These are phyloP conservation scores for Sporothrix brunneoviolacea DNA, from an alignment of 2,329 filamentous ascomycete genomes.

Conservation along the genomic window DNA sequence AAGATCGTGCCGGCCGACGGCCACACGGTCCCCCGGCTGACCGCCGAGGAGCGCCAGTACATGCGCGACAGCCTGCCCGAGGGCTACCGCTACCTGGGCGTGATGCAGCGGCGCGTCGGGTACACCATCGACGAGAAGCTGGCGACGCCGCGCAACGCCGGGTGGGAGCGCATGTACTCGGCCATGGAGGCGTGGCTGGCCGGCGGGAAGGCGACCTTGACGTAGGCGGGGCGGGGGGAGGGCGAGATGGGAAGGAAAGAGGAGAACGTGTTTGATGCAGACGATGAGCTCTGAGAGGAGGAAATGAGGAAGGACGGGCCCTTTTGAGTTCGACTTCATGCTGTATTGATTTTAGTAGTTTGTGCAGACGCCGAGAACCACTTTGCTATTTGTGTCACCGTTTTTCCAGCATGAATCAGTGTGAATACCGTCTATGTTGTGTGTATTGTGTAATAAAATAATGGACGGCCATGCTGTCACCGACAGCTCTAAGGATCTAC, in stretches of 20 bases:
- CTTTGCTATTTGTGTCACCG: too few relatives aligned
- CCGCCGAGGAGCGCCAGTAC: slow-evolving; percentile 27
- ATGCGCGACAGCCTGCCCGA: slow-evolving; percentile 33
- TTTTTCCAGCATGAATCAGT: too few relatives aligned
- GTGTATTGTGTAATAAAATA: too few relatives aligned
- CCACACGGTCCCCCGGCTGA: slow-evolving; percentile 31
- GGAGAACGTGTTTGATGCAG: too few relatives aligned
- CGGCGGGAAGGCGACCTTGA: neutral
- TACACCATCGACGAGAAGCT: slow-evolving; percentile 36
- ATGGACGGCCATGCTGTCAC: too few relatives aligned
- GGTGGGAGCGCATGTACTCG: slow-evolving; percentile 35
- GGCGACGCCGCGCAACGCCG: slow-evolving; percentile 31
- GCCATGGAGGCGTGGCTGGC: slow-evolving; percentile 37
- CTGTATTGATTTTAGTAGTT: too few relatives aligned
- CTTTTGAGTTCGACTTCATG: too few relatives aligned
- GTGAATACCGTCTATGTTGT: too few relatives aligned
- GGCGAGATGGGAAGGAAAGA: neutral
- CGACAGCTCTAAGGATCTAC: too few relatives aligned
- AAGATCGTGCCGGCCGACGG: slow-evolving; percentile 41
- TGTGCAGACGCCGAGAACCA: too few relatives aligned
- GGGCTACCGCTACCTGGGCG: slow-evolving; percentile 41
- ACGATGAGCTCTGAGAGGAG: too few relatives aligned
- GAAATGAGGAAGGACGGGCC: too few relatives aligned
- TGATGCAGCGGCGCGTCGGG: slow-evolving; percentile 39
- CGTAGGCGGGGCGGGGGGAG: neutral